Evolutionary conservation across 768 basidiomycete genomes (phyloP).

Genomic region (Amanita subjunquillea): DNA sequence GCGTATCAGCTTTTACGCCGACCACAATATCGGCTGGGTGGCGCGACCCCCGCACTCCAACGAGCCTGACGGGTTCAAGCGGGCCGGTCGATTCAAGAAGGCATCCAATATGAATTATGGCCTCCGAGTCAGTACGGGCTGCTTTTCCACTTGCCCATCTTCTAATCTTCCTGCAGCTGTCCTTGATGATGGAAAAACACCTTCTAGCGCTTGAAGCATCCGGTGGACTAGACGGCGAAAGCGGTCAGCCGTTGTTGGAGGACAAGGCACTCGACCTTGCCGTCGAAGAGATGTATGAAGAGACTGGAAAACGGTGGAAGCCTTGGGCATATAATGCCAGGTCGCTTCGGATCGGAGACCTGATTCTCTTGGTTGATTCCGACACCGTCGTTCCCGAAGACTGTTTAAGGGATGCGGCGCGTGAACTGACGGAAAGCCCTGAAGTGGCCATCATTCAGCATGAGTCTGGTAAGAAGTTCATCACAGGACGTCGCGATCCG

Average conservation of each 20-base stretch:
- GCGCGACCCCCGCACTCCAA: constrained; percentile 66
- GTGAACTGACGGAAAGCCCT: constrained; percentile 73
- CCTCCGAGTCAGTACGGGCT: constrained; percentile 22
- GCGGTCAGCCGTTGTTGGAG: constrained; percentile 41
- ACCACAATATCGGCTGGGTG: constrained; percentile 75
- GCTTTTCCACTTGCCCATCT: neutral
- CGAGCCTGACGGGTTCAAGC: constrained; percentile 57
- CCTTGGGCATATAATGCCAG: constrained; percentile 75
- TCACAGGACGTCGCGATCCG: neutral
- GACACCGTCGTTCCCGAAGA: constrained; percentile 79
- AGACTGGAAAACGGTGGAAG: constrained; percentile 46
- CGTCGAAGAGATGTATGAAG: constrained; percentile 60
- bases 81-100: constrained; percentile 87
- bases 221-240: constrained; percentile 23
- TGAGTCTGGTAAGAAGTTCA: constrained; percentile 53
- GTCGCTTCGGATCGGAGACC: constrained; percentile 64
- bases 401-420: constrained; percentile 83
- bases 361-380: constrained; percentile 77
- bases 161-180: constrained; percentile 32
- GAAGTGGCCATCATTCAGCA: constrained; percentile 88
- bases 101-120: constrained; percentile 87
- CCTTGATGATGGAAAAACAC: constrained; percentile 50
- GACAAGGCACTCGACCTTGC: constrained; percentile 67
- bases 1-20: constrained; percentile 65
- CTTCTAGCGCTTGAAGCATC: constrained; percentile 34